phyloP scores from a whole-genome alignment of 2,329 filamentous ascomycete species.

The Pseudogymnoascus sp. region DNA sequence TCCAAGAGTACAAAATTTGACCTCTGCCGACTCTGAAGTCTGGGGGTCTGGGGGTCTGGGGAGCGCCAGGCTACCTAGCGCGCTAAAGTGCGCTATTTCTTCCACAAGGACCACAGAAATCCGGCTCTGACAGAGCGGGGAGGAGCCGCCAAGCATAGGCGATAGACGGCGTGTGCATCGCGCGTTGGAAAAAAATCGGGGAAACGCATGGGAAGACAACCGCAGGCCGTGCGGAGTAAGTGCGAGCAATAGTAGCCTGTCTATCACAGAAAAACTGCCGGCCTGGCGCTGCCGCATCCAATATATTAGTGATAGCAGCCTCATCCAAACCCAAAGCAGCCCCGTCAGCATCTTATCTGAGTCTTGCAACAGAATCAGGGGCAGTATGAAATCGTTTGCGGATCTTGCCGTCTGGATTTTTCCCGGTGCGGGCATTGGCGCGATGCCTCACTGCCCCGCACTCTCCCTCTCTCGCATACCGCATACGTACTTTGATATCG shows the following conservation, averaged over 20 bases:
- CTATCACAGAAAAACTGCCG: background rate
- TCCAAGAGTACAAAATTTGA: background rate
- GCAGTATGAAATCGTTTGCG: background rate
- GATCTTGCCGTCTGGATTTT: too few species aligned
- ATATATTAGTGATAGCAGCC: background rate
- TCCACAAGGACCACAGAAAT: background rate
- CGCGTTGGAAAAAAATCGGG: background rate
- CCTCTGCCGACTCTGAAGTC: background rate
- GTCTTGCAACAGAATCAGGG: background rate
- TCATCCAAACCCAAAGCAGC: background rate
- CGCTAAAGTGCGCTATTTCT: background rate
- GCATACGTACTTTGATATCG: background rate
- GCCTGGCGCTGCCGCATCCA: background rate
- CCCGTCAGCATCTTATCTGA: background rate
- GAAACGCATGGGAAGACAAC: background rate
- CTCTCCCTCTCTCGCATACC: background rate
- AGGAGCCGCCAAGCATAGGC: background rate
- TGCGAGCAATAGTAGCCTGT: too few species aligned
- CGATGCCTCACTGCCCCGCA: background rate
- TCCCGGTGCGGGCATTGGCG: background rate
- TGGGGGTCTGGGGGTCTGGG: background rate
- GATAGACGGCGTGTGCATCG: background rate
- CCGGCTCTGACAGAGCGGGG: background rate
- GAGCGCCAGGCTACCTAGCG: background rate
- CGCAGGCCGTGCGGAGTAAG: background rate